Percentiles rank a stretch among this genome's conserved stretches.
Conservation (phyloP, 176 grass and related monocot species). For the barley (Hordeum vulgare) region MorexV3_pseudomolecules_assembly NC_058520.1:41895558-41896057, state of each 20-base stretch:
- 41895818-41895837: slow-evolving; percentile 20
- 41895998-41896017: slow-evolving; percentile 6
- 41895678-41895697: slow-evolving; percentile 52
- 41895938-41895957: slow-evolving; percentile 69
- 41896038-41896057: slow-evolving; percentile 29
- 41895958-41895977: slow-evolving; percentile 99
- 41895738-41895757: slow-evolving; percentile 78
- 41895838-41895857: neutral
- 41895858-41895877: neutral
- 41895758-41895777: slow-evolving; percentile 75
- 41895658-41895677: slow-evolving; percentile 78
- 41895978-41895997: slow-evolving; percentile 83
- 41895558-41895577: slow-evolving; percentile 54
- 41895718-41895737: slow-evolving; percentile 58
- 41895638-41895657: slow-evolving; percentile 57
- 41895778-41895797: slow-evolving; percentile 22
- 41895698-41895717: slow-evolving; percentile 91
- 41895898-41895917: slow-evolving; percentile 5
- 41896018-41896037: slow-evolving; percentile 23
- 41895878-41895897: neutral
- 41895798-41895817: slow-evolving; percentile 32
- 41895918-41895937: slow-evolving; percentile 30
- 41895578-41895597: slow-evolving; percentile 86
- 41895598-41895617: slow-evolving; percentile 51
- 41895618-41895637: slow-evolving; percentile 43